Conservation (phyloP, 1,139 yeast species). For the Hyphopichia fennica region DNA sequence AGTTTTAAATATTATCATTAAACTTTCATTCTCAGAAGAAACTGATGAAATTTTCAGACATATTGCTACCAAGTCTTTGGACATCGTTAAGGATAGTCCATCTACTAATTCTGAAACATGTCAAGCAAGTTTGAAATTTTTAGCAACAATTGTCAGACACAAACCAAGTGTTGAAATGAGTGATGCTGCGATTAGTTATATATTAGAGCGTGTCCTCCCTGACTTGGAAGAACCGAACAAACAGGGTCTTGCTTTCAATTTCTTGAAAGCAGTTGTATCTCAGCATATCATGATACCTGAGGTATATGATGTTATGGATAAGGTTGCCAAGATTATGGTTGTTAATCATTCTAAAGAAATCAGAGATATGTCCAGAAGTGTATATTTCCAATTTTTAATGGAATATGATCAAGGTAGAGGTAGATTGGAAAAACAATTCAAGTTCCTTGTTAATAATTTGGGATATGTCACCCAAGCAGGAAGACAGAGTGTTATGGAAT, state of each 20-base stretch:
- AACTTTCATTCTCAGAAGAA: constrained; percentile 62
- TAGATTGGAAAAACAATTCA: constrained; percentile 78
- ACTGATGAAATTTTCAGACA: constrained; percentile 53
- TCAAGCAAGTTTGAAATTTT: constrained; percentile 74
- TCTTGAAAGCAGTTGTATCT: constrained; percentile 71
- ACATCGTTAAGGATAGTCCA: constrained; percentile 72
- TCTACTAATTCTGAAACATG: constrained; percentile 79
- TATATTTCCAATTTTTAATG: constrained; percentile 83
- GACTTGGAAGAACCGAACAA: constrained; percentile 89
- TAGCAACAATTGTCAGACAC: constrained; percentile 72
- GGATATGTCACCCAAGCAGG: constrained; percentile 87
- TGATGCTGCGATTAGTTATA: constrained; percentile 71
- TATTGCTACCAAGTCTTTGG: constrained; percentile 64
- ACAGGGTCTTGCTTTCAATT: constrained; percentile 86
- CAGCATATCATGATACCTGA: constrained; percentile 82
- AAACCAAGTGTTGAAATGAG: constrained; percentile 65
- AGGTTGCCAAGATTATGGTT: constrained; percentile 80
- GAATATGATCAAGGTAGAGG: constrained; percentile 95
- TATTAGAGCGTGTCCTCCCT: constrained; percentile 75
- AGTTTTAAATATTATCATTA: constrained; percentile 59
- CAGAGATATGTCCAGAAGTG: constrained; percentile 81
- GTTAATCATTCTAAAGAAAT: constrained; percentile 85
- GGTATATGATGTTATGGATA: constrained; percentile 85
- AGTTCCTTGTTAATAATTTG: constrained; percentile 78
- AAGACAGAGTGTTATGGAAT: constrained; percentile 87